Conservation (phyloP, 2,329 filamentous ascomycete species). For the Coniochaeta prunicola region DNA sequence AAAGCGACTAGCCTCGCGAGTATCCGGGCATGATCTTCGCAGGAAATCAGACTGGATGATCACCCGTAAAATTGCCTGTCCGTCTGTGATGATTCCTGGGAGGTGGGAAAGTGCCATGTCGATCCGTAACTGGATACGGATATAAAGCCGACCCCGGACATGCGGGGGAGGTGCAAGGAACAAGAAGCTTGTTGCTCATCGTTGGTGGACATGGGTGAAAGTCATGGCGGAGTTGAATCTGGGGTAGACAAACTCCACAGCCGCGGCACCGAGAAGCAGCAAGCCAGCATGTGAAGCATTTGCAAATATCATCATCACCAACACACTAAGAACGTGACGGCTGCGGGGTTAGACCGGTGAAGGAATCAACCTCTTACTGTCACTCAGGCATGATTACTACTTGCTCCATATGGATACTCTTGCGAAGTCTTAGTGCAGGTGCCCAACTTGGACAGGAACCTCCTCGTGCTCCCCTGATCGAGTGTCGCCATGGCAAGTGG, state of each 20-base stretch:
- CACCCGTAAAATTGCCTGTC: neutral
- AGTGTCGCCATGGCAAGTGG: too few relatives aligned
- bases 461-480: neutral
- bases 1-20: neutral
- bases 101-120: neutral
- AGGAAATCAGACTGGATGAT: neutral
- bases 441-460: neutral
- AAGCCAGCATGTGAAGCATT: neutral
- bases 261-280: neutral
- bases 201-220: neutral
- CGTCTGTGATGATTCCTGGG: neutral
- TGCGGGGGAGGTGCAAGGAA: conserved; percentile 1
- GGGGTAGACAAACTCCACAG: neutral
- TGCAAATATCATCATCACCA: neutral
- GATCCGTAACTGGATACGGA: neutral
- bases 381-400: neutral
- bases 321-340: too few relatives aligned
- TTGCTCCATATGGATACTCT: neutral
- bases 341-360: neutral
- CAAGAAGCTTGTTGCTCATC: neutral
- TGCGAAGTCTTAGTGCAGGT: neutral
- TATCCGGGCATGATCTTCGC: neutral
- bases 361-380: neutral
- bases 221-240: neutral
- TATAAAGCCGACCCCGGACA: neutral